phyloP scores from a whole-genome alignment of 495 filamentous ascomycete species.

The Hypoxylon subgilvum region DNA sequence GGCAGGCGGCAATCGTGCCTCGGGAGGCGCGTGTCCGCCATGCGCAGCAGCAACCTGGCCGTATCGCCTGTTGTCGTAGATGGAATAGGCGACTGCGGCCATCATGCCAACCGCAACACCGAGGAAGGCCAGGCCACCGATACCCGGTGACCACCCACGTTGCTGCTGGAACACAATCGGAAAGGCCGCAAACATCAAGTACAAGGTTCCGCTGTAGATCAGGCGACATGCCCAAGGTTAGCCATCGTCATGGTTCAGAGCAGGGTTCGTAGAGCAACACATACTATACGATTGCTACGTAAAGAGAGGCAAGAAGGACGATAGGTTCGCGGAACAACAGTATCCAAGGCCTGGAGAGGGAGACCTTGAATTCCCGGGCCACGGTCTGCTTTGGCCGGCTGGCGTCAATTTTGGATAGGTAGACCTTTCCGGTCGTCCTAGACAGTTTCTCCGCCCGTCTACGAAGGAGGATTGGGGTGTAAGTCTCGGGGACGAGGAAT shows the following conservation, averaged over 20 bases:
- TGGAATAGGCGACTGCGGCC: conserved; percentile 67
- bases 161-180: conserved; percentile 76
- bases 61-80: conserved; percentile 70
- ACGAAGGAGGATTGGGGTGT: conserved; percentile 72
- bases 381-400: conserved; percentile 61
- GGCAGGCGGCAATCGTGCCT: conserved; percentile 81
- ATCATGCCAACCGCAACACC: conserved; percentile 82
- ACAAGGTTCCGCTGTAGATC: conserved; percentile 67
- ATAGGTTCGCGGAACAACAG: conserved; percentile 84
- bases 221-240: not conserved
- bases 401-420: conserved; percentile 59
- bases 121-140: conserved; percentile 78
- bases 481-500: conserved; percentile 84
- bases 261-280: conserved; percentile 49
- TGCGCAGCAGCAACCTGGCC: conserved; percentile 56
- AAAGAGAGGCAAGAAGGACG: conserved; percentile 75
- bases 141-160: conserved; percentile 73
- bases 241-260: not conserved
- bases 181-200: conserved; percentile 90
- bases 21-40: conserved; percentile 66
- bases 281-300: conserved; percentile 73
- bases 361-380: conserved; percentile 52
- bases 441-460: conserved; percentile 70
- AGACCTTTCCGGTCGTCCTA: conserved; percentile 69
- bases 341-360: conserved; percentile 71